Conservation (phyloP, 495 filamentous ascomycete species). For the Viridothelium virens region DNA sequence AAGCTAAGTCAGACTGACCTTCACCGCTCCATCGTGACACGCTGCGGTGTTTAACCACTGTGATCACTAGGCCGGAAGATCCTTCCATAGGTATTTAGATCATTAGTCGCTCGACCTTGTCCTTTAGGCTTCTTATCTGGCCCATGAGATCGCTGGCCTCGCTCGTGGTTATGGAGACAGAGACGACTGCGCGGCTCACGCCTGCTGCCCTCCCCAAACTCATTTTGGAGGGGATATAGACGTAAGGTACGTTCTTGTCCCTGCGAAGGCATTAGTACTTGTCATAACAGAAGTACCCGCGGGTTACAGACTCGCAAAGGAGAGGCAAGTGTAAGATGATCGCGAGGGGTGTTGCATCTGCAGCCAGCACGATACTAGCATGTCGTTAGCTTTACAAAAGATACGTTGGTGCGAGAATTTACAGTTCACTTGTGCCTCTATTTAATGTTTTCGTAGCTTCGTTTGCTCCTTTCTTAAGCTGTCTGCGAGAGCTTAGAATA, state of each 20-base stretch:
- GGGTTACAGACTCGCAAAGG: constrained; percentile 49
- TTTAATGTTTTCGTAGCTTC: constrained; percentile 78
- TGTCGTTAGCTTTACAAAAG: not conserved
- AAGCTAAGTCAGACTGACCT: not conserved
- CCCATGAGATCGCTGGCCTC: constrained; percentile 79
- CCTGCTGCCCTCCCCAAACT: constrained; percentile 78
- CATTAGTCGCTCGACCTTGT: constrained; percentile 93
- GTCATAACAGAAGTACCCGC: not conserved
- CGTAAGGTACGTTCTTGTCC: constrained; percentile 52
- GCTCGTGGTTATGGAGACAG: constrained; percentile 82
- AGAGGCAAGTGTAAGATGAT: constrained; percentile 91
- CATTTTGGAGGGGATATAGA: constrained; percentile 60
- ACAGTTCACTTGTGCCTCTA: constrained; percentile 76
- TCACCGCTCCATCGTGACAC: not conserved
- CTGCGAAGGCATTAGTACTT: not conserved
- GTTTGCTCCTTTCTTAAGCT: constrained; percentile 81
- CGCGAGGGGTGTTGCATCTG: constrained; percentile 75
- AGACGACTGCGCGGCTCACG: constrained; percentile 80
- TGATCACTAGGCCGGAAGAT: not conserved
- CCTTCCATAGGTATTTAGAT: constrained; percentile 49
- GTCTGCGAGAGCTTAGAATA: constrained; percentile 24
- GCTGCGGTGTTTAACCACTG: not conserved
- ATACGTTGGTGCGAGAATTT: not conserved
- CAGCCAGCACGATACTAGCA: constrained; percentile 62
- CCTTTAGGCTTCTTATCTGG: constrained; percentile 79